Conservation (phyloP, 2,329 filamentous ascomycete species). For the Pseudophaeomoniella oleicola region DNA sequence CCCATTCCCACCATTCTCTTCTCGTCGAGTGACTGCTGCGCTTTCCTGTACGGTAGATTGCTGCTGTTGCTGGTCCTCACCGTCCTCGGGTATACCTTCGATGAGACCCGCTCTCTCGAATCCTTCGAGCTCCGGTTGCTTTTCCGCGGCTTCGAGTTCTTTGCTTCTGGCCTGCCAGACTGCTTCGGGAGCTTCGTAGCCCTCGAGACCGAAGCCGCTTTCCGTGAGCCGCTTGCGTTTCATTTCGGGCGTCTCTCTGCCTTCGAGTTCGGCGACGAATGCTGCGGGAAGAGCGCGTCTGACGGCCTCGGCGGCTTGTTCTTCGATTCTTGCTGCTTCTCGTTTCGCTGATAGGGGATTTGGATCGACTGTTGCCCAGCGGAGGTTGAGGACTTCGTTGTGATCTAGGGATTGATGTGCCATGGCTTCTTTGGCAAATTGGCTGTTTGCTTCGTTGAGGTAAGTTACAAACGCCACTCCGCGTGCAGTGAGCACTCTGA, state of each 20-base stretch:
- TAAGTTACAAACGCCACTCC: slow-evolving; percentile 96
- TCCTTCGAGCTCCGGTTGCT: slow-evolving; percentile 36
- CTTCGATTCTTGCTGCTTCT: slow-evolving; percentile 76
- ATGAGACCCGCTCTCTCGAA: slow-evolving; percentile 30
- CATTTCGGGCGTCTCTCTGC: slow-evolving; percentile 68
- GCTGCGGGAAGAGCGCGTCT: slow-evolving; percentile 73
- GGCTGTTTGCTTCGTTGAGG: slow-evolving; percentile 71
- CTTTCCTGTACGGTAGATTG: slow-evolving; percentile 1
- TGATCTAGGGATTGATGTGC: slow-evolving; percentile 85
- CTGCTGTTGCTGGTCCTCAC: slow-evolving; percentile 7
- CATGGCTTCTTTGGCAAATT: slow-evolving; percentile 94
- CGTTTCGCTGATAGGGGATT: slow-evolving; percentile 90
- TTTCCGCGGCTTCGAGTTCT: slow-evolving; percentile 49
- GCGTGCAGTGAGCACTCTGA: slow-evolving; percentile 71
- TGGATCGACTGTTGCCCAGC: slow-evolving; percentile 93
- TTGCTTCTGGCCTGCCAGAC: slow-evolving; percentile 79
- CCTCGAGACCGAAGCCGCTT: slow-evolving; percentile 63
- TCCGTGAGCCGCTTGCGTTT: slow-evolving; percentile 86
- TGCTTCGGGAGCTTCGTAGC: slow-evolving; percentile 87
- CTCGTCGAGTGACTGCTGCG: slow-evolving; percentile 4
- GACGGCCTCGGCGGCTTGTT: slow-evolving; percentile 92
- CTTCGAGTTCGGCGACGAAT: slow-evolving; percentile 88
- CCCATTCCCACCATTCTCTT: slow-evolving; percentile 34
- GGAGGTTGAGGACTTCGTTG: slow-evolving; percentile 82
- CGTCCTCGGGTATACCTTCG: slow-evolving; percentile 28